Percentiles rank a stretch among this genome's conserved stretches.
Conservation (phyloP, 1,284 basidiomycete species). For the Cryptococcus maquisensis region DNA sequence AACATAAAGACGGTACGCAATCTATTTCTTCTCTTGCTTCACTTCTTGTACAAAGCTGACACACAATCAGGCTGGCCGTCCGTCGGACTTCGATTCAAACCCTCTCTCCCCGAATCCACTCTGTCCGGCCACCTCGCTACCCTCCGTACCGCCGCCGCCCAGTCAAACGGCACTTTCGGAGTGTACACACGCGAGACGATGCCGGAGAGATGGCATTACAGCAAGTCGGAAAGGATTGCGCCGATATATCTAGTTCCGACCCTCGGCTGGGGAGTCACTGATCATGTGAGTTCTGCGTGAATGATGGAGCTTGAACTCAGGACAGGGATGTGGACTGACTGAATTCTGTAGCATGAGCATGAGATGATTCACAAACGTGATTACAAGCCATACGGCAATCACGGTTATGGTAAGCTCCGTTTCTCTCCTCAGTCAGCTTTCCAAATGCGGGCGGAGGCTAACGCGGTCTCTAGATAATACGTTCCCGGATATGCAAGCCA, state of each 20-base stretch:
- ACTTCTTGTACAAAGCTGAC: background rate
- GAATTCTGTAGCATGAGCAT: constrained; percentile 34
- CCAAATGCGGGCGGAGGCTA: background rate
- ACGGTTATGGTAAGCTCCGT: constrained; percentile 53
- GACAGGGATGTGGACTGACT: background rate
- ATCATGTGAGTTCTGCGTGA: constrained; percentile 38
- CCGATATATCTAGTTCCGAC: constrained; percentile 80
- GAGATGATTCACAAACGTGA: constrained; percentile 56
- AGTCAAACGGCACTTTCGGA: constrained; percentile 61
- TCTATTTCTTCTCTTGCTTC: background rate
- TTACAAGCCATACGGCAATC: constrained; percentile 59
- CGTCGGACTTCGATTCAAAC: constrained; percentile 70
- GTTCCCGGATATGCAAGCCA: constrained; percentile 72
- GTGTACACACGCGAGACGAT: constrained; percentile 76
- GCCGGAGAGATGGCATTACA: constrained; percentile 74
- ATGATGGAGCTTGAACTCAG: background rate
- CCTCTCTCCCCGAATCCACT: constrained; percentile 52
- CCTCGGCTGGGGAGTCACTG: constrained; percentile 67
- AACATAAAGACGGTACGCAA: constrained; percentile 66
- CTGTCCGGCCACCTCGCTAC: constrained; percentile 55
- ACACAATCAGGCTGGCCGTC: constrained; percentile 67
- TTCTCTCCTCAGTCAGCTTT: background rate
- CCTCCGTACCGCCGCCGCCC: constrained; percentile 54
- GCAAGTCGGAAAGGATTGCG: constrained; percentile 67
- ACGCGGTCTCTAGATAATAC: constrained; percentile 59